Evolutionary conservation across 768 basidiomycete species (phyloP).

Genomic region (Russula foetens): DNA sequence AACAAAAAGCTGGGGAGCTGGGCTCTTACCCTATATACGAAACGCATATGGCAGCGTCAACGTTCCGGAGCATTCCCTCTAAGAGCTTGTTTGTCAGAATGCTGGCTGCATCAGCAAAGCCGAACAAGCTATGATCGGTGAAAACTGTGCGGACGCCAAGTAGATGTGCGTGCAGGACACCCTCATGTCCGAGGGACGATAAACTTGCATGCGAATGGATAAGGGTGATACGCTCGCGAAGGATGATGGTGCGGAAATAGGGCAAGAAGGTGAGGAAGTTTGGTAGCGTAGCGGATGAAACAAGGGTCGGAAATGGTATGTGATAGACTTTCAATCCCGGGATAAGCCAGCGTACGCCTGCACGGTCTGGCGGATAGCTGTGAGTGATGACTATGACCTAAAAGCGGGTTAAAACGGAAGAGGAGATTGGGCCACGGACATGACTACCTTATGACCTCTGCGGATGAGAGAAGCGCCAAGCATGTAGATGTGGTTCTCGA

Average conservation of each 20-base stretch:
- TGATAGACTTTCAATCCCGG: slow-evolving; percentile 91
- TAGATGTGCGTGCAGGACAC: slow-evolving; percentile 79
- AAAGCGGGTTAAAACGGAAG: background rate
- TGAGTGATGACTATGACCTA: slow-evolving; percentile 96
- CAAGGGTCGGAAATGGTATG: slow-evolving; percentile 82
- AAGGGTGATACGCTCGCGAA: slow-evolving; percentile 79
- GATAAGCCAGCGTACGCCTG: slow-evolving; percentile 83
- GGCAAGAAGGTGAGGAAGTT: slow-evolving; percentile 91
- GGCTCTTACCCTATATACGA: slow-evolving; percentile 83
- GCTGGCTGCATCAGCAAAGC: slow-evolving; percentile 94
- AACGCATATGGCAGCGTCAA: slow-evolving; percentile 93
- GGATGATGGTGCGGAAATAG: slow-evolving; percentile 80
- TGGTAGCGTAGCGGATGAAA: slow-evolving; percentile 88
- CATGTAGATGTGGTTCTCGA: slow-evolving; percentile 95
- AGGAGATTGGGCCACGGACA: background rate
- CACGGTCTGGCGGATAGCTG: slow-evolving; percentile 75
- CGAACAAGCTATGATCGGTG: slow-evolving; percentile 95
- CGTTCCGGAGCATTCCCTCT: slow-evolving; percentile 76
- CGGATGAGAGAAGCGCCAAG: slow-evolving; percentile 74
- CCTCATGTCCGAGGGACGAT: slow-evolving; percentile 88
- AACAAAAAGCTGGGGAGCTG: background rate
- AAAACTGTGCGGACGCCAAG: slow-evolving; percentile 88
- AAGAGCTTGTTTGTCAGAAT: slow-evolving; percentile 96
- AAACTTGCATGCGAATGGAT: slow-evolving; percentile 91
- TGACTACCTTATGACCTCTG: slow-evolving; percentile 71